Base-by-base conservation (phyloP, 345 rosid genomes). In the Trapa bicornis region DNA sequence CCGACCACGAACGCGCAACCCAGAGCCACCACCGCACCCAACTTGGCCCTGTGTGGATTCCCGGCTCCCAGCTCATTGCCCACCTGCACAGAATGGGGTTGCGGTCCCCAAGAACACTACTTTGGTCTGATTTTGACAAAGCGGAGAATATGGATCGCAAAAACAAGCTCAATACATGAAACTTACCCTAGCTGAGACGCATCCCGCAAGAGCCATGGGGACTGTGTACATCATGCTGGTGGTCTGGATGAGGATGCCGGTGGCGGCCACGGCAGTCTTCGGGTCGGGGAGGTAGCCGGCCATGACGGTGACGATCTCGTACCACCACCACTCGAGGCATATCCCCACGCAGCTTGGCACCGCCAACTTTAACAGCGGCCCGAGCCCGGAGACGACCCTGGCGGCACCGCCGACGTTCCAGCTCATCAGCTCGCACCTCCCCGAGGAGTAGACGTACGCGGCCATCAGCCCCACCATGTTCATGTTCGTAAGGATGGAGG, bases 241-340 rank as follows among this genome's bases (percentile, higher is more conserved):
- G 15, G 99, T 94, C 82, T 94, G 99, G 63, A 94, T 88, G 52
- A 94, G 75, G 47, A 94, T 84, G 68, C 99, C 99, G 47, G 97
- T 87, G 22, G 99, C 97, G 6, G 99, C 99, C 73, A 91, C 96
- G 5, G 96, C 84, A 16, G 81, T 69, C 2, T 83, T 91, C 4
- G 99, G 99, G 57, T 91, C 79, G 17, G 85, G 83, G 77, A 94
- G 73, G 78, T 94, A 91, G 17, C 99, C 99, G 2, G 96, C 91
- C 81, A 94, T 67, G 37, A 94, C 80, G 3, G 74, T 93, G 80
- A 93, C 89, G 13, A 94, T 89, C 89, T 94, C 97, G 47, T 94
- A 94, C 99, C 99, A 91, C 99, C 97, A 94, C 99, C 99, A 94
- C 83, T 94, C 99, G 69, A 91, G 76, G 80, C 99, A 94, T 62